phyloP scores from a whole-genome alignment of 2,329 filamentous ascomycete genomes.

The Trichoderma endophyticum region DNA sequence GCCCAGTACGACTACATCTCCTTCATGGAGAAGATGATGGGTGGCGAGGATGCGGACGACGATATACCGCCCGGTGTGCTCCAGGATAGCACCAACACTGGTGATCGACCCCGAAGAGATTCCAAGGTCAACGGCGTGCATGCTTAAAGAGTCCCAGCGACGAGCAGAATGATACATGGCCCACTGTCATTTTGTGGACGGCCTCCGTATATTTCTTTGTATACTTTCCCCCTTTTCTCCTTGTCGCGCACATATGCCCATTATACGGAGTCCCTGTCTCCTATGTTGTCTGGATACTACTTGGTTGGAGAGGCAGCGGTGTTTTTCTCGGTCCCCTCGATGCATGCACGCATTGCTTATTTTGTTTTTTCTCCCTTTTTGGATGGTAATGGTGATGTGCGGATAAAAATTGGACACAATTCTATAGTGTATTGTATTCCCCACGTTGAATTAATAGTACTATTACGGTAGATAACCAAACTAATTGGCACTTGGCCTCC shows the following conservation, averaged over 20 bases:
- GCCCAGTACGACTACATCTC: constrained; percentile 94
- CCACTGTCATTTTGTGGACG: background rate
- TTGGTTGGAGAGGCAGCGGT: constrained; percentile 18
- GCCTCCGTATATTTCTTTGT: constrained; percentile 16
- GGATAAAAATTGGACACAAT: constrained; percentile 12
- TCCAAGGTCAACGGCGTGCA: constrained; percentile 35
- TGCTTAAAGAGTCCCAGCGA: background rate
- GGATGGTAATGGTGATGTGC: constrained; percentile 13
- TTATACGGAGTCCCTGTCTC: constrained; percentile 17
- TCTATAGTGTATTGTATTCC: constrained; percentile 3
- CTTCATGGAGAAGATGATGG: constrained; percentile 89
- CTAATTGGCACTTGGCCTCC: constrained; percentile 1
- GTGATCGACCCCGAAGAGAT: constrained; percentile 34
- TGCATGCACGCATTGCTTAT: constrained; percentile 10
- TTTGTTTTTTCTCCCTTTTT: background rate
- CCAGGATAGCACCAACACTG: constrained; percentile 35
- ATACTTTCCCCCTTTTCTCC: constrained; percentile 3
- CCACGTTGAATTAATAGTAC: constrained; percentile 13
- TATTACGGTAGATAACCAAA: background rate
- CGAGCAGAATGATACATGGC: background rate
- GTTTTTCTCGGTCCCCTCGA: background rate
- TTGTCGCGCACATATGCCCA: background rate
- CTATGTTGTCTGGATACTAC: constrained; percentile 17
- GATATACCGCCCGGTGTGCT: constrained; percentile 31
- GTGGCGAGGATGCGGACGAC: constrained; percentile 33